phyloP scores from a whole-genome alignment of 1,284 basidiomycete genomes.

The Cerrena zonata region DNA sequence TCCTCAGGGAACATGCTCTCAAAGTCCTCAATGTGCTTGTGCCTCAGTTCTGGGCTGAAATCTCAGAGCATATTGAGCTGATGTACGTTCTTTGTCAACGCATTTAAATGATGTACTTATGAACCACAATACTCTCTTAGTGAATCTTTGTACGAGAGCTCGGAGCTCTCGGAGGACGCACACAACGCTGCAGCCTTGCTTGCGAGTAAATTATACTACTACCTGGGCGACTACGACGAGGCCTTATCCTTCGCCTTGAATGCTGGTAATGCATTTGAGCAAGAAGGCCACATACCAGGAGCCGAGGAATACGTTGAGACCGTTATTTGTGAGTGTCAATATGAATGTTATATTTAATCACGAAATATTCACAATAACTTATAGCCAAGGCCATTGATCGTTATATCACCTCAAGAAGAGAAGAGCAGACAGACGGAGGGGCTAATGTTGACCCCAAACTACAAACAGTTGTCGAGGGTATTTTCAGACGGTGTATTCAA shows the following conservation, averaged over 20 bases:
- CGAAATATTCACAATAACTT: conserved; percentile 3
- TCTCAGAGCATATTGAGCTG: conserved; percentile 84
- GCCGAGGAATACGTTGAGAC: conserved; percentile 89
- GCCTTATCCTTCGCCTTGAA: conserved; percentile 88
- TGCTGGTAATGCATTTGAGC: conserved; percentile 81
- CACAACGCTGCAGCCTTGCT: conserved; percentile 81
- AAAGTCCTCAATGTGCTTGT: conserved; percentile 77
- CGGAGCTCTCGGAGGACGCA: conserved; percentile 65
- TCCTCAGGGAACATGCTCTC: conserved; percentile 87
- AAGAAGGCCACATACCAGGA: conserved; percentile 55
- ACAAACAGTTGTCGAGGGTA: conserved; percentile 79
- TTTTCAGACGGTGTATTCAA: conserved; percentile 76
- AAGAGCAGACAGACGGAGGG: conserved; percentile 40
- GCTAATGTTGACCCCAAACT: conserved; percentile 73
- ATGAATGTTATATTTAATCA: neutral
- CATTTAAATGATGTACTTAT: conserved; percentile 4
- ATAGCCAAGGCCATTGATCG: conserved; percentile 90
- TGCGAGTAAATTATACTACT: conserved; percentile 94
- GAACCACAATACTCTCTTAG: conserved; percentile 37
- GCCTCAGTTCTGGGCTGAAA: conserved; percentile 94
- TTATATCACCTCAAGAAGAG: conserved; percentile 64
- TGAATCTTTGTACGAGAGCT: conserved; percentile 83
- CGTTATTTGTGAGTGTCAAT: conserved; percentile 69
- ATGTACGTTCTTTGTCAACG: conserved; percentile 56
- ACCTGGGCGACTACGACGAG: conserved; percentile 89